Evolutionary conservation across 768 basidiomycete genomes (phyloP).

Genomic region (Naganishia randhawae): DNA sequence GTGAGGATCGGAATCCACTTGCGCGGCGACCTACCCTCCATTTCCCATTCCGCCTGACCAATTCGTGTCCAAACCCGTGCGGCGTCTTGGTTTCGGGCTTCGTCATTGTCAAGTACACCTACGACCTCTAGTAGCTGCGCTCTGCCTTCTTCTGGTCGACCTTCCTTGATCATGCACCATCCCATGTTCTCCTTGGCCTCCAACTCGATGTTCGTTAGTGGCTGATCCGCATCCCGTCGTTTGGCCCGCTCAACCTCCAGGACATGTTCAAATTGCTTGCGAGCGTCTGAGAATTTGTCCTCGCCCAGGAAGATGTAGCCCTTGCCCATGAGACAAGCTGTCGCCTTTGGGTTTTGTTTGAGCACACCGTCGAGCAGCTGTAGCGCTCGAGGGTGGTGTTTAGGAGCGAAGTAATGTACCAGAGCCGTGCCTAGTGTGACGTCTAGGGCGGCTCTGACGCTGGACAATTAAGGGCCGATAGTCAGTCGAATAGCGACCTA

Average conservation of each 20-base stretch:
- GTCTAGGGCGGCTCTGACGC: conserved; percentile 66
- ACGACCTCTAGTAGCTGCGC: conserved; percentile 45
- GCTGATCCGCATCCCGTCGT: conserved; percentile 25
- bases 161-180: conserved; percentile 70
- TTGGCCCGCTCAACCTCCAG: conserved; percentile 56
- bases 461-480: conserved; percentile 42
- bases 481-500: neutral
- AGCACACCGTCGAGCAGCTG: conserved; percentile 71
- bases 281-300: conserved; percentile 67
- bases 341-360: conserved; percentile 60
- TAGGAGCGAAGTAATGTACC: conserved; percentile 81
- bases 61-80: conserved; percentile 82
- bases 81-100: conserved; percentile 59
- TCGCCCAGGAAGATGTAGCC: conserved; percentile 68
- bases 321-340: conserved; percentile 66
- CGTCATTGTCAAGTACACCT: conserved; percentile 50
- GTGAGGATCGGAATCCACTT: neutral
- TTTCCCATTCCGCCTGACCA: conserved; percentile 70
- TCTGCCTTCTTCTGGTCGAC: conserved; percentile 41
- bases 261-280: conserved; percentile 62
- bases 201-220: conserved; percentile 50
- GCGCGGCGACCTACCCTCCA: conserved; percentile 58
- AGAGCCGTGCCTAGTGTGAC: conserved; percentile 69
- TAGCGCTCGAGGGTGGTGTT: conserved; percentile 76
- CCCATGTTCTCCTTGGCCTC: conserved; percentile 75